Conservation (phyloP, 805 yeast species). For the Wickerhamomyces ciferrii region DNA sequence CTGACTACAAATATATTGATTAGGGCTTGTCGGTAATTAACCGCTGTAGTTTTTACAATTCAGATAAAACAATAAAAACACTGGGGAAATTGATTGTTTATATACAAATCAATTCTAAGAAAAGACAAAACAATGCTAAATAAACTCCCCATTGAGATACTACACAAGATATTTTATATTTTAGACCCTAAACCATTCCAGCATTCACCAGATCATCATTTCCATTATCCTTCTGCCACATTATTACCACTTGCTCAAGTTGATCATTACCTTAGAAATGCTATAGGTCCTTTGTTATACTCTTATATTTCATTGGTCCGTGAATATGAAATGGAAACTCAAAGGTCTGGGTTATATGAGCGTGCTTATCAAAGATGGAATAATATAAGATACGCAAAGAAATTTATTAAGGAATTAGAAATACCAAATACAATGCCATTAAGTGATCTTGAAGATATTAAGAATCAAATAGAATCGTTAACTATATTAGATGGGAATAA, state of each 20-base stretch:
- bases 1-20: no score
- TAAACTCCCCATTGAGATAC: neutral
- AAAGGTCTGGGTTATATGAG: neutral
- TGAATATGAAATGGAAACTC: neutral
- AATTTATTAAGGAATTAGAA: neutral
- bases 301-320: neutral
- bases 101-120: neutral
- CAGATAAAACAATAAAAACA: no score
- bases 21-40: no score
- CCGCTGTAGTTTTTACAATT: no score
- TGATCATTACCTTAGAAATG: neutral
- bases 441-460: neutral
- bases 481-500: constrained; percentile 9
- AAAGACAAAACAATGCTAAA: neutral
- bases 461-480: constrained; percentile 9
- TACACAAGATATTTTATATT: neutral
- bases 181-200: neutral
- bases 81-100: neutral
- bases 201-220: neutral
- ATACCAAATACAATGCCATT: neutral
- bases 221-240: neutral
- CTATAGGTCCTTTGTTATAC: neutral
- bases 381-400: neutral
- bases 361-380: neutral
- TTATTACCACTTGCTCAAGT: neutral